Conservation (phyloP, 1,139 yeast species). For the Diutina neorugosa region DNA sequence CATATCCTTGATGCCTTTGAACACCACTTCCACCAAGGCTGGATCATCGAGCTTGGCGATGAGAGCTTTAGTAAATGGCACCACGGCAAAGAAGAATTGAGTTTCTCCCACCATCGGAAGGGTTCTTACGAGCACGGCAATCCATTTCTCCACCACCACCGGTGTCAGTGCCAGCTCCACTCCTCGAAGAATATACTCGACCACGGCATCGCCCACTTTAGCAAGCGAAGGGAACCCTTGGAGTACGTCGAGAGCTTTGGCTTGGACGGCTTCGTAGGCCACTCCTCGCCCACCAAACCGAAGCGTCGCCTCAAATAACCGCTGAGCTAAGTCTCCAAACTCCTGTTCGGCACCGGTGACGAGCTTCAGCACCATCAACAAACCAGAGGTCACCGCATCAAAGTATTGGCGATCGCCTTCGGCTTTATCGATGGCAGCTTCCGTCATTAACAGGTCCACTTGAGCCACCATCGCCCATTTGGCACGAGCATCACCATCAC, state of each 20-base stretch:
- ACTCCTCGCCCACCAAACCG: not conserved
- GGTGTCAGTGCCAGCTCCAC: not conserved
- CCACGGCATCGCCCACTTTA: not conserved
- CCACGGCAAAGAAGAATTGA: conserved; percentile 3
- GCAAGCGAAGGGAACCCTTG: not conserved
- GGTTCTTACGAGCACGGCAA: not conserved
- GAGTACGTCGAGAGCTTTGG: not conserved
- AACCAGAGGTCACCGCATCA: not conserved
- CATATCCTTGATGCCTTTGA: not conserved
- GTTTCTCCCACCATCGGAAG: not conserved
- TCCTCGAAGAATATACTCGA: not conserved
- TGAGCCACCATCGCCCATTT: not conserved
- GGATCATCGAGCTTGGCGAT: not conserved
- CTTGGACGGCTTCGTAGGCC: not conserved
- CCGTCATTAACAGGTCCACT: not conserved
- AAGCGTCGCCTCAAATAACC: not conserved
- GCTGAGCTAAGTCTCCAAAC: not conserved
- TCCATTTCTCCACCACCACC: conserved; percentile 3
- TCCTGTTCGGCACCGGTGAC: not conserved
- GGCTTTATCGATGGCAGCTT: not conserved
- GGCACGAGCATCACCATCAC: not conserved
- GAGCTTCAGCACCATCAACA: not conserved
- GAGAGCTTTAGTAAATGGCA: not conserved
- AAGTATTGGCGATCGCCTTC: not conserved
- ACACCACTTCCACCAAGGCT: not conserved